Evolutionary conservation across 805 yeast species (phyloP), one percentile per base, ranked within the genome.

Genomic region (Citeromyces nyonsensis): DNA sequence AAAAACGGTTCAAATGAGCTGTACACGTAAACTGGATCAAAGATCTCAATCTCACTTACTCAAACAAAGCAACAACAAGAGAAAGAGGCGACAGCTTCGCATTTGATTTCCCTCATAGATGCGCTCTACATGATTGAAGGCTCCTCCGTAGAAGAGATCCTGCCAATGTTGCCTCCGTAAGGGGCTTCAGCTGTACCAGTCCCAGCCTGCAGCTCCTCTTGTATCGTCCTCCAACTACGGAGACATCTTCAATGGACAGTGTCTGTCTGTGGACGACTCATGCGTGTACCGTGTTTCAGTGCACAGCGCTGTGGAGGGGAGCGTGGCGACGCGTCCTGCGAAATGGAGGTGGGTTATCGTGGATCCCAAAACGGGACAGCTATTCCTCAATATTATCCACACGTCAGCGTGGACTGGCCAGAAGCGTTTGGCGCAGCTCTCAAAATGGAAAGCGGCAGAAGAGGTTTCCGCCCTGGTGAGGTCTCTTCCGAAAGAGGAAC

Each of bases 371-470:
- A 71, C 86, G 1, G 98, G 98, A 25, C 95, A 86, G 48, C 54
- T 91, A 32, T 85, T 81, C 48, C 61, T 91, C 53, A 84, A 83
- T 48, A 71, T 91, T 35, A 83, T 91, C 37, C 97, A 88, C 46
- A 83, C 94, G 0, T 80, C 94, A 5, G 94, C 84, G 2, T 91
- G 95, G 93, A 78, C 94, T 3, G 99, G 99, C 12, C 97, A 91
- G 52, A 86, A 84, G 46, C 77, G 96, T 44, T 63, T 88, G 38
- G 78, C 91, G 20, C 96, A 91, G 48, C 57, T 91, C 40, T 86
- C 97, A 2, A 91, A 91, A 49, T 91, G 98, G 98, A 91, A 88
- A 51, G 76, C 97, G 2, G 97, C 98, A 0, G 99, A 91, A 54
- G 97, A 88, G 52, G 94, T 84, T 14, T 88, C 95, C 10, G 94